Evolutionary conservation across 2,329 filamentous ascomycete species (phyloP), one percentile per base, ranked within the genome.

Genomic region (Talaromyces sp.): DNA sequence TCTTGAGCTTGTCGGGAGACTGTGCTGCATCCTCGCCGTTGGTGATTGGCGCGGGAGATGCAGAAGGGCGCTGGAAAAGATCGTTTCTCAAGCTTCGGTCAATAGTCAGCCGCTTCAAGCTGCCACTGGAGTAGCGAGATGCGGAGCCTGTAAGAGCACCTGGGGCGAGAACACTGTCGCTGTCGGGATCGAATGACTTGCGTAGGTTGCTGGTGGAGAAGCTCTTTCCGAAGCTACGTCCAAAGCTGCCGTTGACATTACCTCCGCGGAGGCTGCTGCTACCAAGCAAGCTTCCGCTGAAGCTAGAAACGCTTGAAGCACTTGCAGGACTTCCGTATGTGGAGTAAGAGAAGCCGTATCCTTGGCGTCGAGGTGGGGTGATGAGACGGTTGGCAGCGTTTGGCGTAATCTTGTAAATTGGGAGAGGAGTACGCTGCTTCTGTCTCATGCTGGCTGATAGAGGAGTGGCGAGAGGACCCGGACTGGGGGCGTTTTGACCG

Each of bases 341-440:
- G 69, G 93, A 96, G 79, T 97, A 97, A 1, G 91, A 93, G 76
- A 97, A 96, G 2, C 94, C 94, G 74, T 92, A 97, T 5, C 92
- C 92, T 64, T 80, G 81, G 64, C 90, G 87, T 79, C 92, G 94
- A 71, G 93, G 91, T 0, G 93, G 93, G 0, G 93, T 97, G 34
- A 89, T 86, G 65, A 93, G 89, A 58, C 93, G 90, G 25, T 90
- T 90, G 8, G 91, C 89, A 38, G 91, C 91, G 56, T 88, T 87
- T 0, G 93, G 92, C 56, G 92, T 94, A 69, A 96, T 85, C 79
- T 93, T 95, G 81, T 94, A 93, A 75, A 95, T 88, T 2, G 93
- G 93, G 63, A 97, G 80, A 51, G 94, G 91, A 10, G 91, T 90
- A 69, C 86, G 88, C 75, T 92, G 91, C 77, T 91, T 91, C 65